Base-by-base conservation (phyloP, 176 grass and related monocot species). In the Bolboschoenus planiculmis region DNA sequence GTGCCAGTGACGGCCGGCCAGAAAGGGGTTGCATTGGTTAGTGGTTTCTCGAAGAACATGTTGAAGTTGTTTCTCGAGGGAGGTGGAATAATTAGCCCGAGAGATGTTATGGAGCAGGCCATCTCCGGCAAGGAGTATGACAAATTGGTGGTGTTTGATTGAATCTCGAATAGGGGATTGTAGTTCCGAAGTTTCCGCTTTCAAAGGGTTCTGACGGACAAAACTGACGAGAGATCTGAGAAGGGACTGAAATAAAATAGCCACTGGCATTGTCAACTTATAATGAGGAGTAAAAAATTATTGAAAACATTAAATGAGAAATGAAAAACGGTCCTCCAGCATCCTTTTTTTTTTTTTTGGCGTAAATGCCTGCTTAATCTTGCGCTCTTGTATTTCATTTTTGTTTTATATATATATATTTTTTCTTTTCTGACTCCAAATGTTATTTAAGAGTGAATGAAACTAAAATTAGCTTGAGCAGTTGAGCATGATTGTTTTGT, bases 41-140 rank as follows among this genome's bases (percentile, higher is more conserved):
- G 94, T 43, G 94, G 88, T 20, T 97, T 94, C 84, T 92, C 91
- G 4, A 92, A 94, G 83, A 97, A 97, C 31, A 30, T 94, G 66
- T 5, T 97, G 14, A 97, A 94, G 85, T 6, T 94, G 44, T 94
- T 97, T 87, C 55, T 92, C 4, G 56, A 86, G 6, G 79, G 86
- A 23, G 71, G 21, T 21, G 91, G 89, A 9, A 70, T 87, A 46
- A 16, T 86, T 16, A 77, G 6, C 50, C 92, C 94, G 3, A 73
- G 71, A 81, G 78, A 27, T 0, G 43, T 91, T 60, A 92, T 97
- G 94, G 92, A 89, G 48, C 74, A 84, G 63, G 88, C 92, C 64
- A 90, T 97, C 34, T 33, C 86, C 5, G 92, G 90, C 14, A 40
- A 78, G 3, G 64, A 90, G 71, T 94, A 97, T 7, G 3, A 92